These are phyloP conservation scores for Phialocephala subalpina DNA, from an alignment of 2,329 filamentous ascomycete genomes.

Conservation along the genomic window DNA sequence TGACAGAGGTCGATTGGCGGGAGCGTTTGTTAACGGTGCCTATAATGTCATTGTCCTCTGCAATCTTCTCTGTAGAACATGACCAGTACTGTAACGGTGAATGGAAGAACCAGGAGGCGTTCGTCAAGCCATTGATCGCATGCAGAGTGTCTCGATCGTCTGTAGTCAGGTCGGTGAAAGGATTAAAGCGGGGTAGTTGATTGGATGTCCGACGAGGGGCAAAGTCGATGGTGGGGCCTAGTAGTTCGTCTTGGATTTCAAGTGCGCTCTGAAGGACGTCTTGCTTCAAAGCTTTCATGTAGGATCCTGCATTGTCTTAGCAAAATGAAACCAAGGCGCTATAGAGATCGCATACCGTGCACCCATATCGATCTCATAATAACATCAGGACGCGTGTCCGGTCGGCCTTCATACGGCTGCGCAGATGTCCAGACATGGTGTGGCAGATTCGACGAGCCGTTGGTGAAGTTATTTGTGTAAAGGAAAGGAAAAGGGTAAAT, in stretches of 20 bases:
- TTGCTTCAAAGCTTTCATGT: conserved; percentile 77
- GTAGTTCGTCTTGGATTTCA: conserved; percentile 72
- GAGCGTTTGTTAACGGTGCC: conserved; percentile 73
- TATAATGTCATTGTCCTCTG: conserved; percentile 68
- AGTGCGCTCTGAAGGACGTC: conserved; percentile 72
- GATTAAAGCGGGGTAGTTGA: conserved; percentile 19
- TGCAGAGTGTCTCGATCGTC: conserved; percentile 61
- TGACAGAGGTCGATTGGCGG: conserved; percentile 70
- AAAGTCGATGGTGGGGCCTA: conserved; percentile 67
- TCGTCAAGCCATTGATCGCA: conserved; percentile 65
- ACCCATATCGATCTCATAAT: conserved; percentile 85
- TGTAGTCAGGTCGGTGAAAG: conserved; percentile 40
- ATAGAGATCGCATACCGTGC: conserved; percentile 57
- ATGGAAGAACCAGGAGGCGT: conserved; percentile 79
- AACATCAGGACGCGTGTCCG: conserved; percentile 68
- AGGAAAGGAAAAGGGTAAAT: conserved; percentile 81
- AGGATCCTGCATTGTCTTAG: conserved; percentile 54
- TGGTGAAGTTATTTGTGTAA: conserved; percentile 75
- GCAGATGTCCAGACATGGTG: conserved; percentile 85
- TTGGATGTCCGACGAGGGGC: conserved; percentile 51
- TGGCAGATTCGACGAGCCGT: conserved; percentile 75
- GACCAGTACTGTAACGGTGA: conserved; percentile 86
- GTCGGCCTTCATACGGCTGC: conserved; percentile 64
- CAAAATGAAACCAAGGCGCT: neutral
- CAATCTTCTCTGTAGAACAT: conserved; percentile 66